Base-by-base conservation (phyloP, 306 rosid genomes). In the Dalbergia cochinchinensis region DNA sequence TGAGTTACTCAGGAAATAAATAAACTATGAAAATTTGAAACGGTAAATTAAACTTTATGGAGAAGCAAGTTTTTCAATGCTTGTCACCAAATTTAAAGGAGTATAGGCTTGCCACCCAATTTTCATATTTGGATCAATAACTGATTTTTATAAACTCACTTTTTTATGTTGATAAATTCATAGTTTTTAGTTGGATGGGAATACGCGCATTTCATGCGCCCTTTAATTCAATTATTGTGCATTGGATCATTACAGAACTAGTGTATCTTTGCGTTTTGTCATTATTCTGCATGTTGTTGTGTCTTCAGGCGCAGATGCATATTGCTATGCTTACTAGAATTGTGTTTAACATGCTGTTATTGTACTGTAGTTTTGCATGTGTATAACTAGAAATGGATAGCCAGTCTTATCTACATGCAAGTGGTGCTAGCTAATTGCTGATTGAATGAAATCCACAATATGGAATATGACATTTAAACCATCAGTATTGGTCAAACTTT, bases 401-500 rank as follows among this genome's bases (percentile, higher is more conserved):
- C 5, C 11, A 76, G n/a, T 35, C 22, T 8, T 67, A n/a, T 78
- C 10, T 47, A 8, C 8, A 35, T 11, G 3, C 44, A 20, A 41
- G 59, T 15, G 83, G 33, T 79, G 8, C 64, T 22, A 47, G 8
- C 71, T 22, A 60, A 47, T 60, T 79, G 53, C 20, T 7, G 35
- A 18, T 45, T 69, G 76, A 59, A 78, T 26, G 31, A 18, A 59
- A 7, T 47, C 33, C 20, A 11, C 41, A 4, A 4, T 37, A 26
- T 44, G 41, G 58, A 71, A 51, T 53, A 65, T 64, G 51, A 54
- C 78, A 6, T 1, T 47, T 47, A 10, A 44, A 18, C 65, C 41
- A 64, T 37, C 15, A 31, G 22, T 62, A 42, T 45, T 6, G 22
- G 73, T 72, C 83, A 72, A 72, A 63, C 16, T 39, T 72, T 63